Percentiles rank a stretch among this genome's conserved stretches.
Conservation (phyloP, 352 stramenopile genomes). For the Phytopythium montanum region DNA sequence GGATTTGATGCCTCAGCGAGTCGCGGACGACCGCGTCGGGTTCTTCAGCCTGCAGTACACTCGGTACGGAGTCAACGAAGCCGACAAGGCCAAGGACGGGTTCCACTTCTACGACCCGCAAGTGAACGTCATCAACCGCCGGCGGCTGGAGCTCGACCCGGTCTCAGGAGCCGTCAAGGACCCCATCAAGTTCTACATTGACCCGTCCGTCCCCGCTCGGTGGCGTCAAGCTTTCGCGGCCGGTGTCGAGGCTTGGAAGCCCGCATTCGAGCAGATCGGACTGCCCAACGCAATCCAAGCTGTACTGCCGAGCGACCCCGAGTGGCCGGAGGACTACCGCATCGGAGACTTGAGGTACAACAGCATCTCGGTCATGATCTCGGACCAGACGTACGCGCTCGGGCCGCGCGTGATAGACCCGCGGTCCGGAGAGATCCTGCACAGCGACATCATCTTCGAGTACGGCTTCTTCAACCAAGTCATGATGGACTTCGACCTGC, state of each 20-base stretch:
- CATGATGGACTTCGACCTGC: slow-evolving; percentile 46
- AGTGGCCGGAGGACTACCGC: slow-evolving; percentile 79
- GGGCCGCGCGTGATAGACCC: slow-evolving; percentile 70
- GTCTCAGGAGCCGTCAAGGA: slow-evolving; percentile 31
- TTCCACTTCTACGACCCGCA: slow-evolving; percentile 49
- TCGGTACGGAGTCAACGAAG: slow-evolving; percentile 43
- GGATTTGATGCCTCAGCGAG: slow-evolving; percentile 41
- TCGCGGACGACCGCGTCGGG: slow-evolving; percentile 73
- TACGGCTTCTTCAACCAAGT: slow-evolving; percentile 83
- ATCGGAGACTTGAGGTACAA: slow-evolving; percentile 85
- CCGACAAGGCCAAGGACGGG: slow-evolving; percentile 24
- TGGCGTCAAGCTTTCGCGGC: slow-evolving; percentile 59
- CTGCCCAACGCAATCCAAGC: slow-evolving; percentile 69
- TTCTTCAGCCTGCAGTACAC: slow-evolving; percentile 75
- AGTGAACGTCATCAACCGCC: slow-evolving; percentile 69
- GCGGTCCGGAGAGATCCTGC: slow-evolving; percentile 81
- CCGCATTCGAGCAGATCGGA: slow-evolving; percentile 72
- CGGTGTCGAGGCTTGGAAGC: slow-evolving; percentile 72
- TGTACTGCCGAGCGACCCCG: slow-evolving; percentile 53
- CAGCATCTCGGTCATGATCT: slow-evolving; percentile 85
- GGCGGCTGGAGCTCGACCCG: slow-evolving; percentile 47
- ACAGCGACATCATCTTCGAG: slow-evolving; percentile 85
- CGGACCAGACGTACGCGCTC: slow-evolving; percentile 66
- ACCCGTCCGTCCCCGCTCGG: slow-evolving; percentile 67
- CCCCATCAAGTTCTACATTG: slow-evolving; percentile 80